Conservation (phyloP, 768 basidiomycete genomes). For the Cantharellus cinnabarinus region DNA sequence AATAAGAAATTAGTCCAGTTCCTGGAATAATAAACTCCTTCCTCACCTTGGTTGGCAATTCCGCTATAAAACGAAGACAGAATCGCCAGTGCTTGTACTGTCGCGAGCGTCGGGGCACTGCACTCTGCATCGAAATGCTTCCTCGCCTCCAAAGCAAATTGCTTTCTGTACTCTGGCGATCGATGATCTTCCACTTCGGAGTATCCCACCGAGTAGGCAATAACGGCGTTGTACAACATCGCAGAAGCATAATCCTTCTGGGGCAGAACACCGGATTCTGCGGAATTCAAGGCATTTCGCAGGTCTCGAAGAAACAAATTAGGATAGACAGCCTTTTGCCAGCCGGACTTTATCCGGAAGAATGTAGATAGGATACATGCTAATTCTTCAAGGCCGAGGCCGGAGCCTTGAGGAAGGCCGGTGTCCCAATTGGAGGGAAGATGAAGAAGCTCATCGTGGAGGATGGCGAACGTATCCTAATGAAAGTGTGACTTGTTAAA, state of each 20-base stretch:
- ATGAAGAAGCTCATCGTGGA: too few species aligned
- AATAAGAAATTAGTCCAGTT: neutral
- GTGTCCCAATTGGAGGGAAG: too few species aligned
- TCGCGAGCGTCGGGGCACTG: neutral
- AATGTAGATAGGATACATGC: conserved; percentile 21
- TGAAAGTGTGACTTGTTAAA: too few species aligned
- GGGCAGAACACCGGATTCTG: neutral
- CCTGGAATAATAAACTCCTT: neutral
- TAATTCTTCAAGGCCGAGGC: too few species aligned
- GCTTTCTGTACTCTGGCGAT: neutral
- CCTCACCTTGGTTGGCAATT: neutral
- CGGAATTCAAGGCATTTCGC: neutral
- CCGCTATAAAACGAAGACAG: neutral
- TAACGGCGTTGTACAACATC: neutral
- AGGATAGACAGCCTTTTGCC: conserved; percentile 30
- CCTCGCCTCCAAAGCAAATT: neutral
- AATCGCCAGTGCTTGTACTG: neutral
- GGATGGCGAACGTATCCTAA: too few species aligned
- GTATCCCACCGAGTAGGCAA: neutral
- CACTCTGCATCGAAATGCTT: neutral
- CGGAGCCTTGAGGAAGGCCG: too few species aligned
- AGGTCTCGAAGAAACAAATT: conserved; percentile 27
- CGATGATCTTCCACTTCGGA: neutral
- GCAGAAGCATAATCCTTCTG: neutral
- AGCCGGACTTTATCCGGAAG: conserved; percentile 31